These are phyloP conservation scores for Russula vinacea DNA, from an alignment of 768 basidiomycete genomes.

Conservation along the genomic window DNA sequence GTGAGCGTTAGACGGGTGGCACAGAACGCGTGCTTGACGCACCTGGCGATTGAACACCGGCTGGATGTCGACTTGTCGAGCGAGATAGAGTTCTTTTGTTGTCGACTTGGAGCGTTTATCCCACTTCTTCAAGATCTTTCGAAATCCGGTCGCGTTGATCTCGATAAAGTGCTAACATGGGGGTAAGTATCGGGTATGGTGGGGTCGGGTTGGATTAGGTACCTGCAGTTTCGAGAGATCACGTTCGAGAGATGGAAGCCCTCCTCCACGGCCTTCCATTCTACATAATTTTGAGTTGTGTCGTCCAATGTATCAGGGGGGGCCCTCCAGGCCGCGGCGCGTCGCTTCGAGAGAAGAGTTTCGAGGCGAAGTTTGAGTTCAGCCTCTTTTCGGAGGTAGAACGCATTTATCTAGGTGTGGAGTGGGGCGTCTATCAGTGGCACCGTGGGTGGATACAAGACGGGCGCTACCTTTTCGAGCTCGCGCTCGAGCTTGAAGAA, in stretches of 20 bases:
- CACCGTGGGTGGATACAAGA: not conserved
- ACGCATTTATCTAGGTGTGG: conserved; percentile 80
- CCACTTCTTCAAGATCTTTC: conserved; percentile 98
- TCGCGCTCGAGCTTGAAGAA: conserved; percentile 99
- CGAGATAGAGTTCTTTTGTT: conserved; percentile 95
- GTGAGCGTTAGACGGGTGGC: not conserved
- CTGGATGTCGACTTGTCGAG: conserved; percentile 97
- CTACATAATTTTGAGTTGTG: conserved; percentile 62
- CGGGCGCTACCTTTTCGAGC: conserved; percentile 75
- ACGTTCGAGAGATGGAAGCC: conserved; percentile 90
- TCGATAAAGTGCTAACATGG: conserved; percentile 84
- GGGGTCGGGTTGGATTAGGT: conserved; percentile 28
- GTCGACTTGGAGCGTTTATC: conserved; percentile 93
- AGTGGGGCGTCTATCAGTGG: conserved; percentile 16
- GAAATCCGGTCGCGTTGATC: conserved; percentile 93
- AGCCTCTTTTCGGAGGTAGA: conserved; percentile 96
- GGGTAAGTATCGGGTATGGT: conserved; percentile 27
- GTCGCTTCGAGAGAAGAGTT: conserved; percentile 88
- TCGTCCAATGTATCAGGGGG: conserved; percentile 66
- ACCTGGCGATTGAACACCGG: conserved; percentile 96
- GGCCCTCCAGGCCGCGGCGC: conserved; percentile 72
- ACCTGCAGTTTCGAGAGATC: conserved; percentile 96
- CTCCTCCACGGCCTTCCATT: conserved; percentile 96
- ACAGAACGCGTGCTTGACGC: conserved; percentile 31
- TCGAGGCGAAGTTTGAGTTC: conserved; percentile 90